Evolutionary conservation across 2,329 filamentous ascomycete species (phyloP).

Genomic region (Acrocalymma vagum): DNA sequence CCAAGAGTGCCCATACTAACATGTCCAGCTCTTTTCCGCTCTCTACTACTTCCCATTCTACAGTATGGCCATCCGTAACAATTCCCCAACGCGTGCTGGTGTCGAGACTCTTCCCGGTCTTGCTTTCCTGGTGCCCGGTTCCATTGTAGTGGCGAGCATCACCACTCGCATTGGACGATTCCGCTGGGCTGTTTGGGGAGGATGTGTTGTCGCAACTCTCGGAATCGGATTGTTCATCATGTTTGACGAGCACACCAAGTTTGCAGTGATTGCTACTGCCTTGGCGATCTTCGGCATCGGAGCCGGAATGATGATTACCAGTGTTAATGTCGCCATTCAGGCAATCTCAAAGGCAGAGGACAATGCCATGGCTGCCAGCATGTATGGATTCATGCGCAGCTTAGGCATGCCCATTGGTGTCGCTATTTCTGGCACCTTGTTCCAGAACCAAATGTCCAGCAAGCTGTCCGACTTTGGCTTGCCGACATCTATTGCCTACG

Average conservation of each 20-base stretch:
- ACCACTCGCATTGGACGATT: slow-evolving; percentile 36
- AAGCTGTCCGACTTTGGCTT: slow-evolving; percentile 32
- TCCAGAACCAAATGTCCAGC: slow-evolving; percentile 50
- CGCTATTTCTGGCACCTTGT: slow-evolving; percentile 45
- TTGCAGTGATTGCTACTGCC: slow-evolving; percentile 46
- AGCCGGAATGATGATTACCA: slow-evolving; percentile 51
- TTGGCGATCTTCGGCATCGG: slow-evolving; percentile 52
- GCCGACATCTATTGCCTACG: slow-evolving; percentile 30
- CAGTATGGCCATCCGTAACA: slow-evolving; percentile 46
- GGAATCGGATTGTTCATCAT: slow-evolving; percentile 49
- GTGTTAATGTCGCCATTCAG: slow-evolving; percentile 51
- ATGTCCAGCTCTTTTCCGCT: slow-evolving; percentile 48
- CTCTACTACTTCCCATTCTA: slow-evolving; percentile 56
- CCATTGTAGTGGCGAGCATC: slow-evolving; percentile 31
- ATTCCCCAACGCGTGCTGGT: slow-evolving; percentile 45
- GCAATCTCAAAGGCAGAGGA: slow-evolving; percentile 45
- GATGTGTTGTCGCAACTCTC: slow-evolving; percentile 50
- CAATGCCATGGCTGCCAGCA: slow-evolving; percentile 43
- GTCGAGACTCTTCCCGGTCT: slow-evolving; percentile 48
- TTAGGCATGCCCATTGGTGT: slow-evolving; percentile 58
- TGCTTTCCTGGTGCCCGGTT: slow-evolving; percentile 40
- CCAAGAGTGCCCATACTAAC: neutral
- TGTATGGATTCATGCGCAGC: slow-evolving; percentile 50
- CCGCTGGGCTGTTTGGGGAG: slow-evolving; percentile 53
- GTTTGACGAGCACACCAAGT: slow-evolving; percentile 43